Conservation (phyloP, 2,329 filamentous ascomycete genomes). For the Aspergillus pseudoterreus region DNA sequence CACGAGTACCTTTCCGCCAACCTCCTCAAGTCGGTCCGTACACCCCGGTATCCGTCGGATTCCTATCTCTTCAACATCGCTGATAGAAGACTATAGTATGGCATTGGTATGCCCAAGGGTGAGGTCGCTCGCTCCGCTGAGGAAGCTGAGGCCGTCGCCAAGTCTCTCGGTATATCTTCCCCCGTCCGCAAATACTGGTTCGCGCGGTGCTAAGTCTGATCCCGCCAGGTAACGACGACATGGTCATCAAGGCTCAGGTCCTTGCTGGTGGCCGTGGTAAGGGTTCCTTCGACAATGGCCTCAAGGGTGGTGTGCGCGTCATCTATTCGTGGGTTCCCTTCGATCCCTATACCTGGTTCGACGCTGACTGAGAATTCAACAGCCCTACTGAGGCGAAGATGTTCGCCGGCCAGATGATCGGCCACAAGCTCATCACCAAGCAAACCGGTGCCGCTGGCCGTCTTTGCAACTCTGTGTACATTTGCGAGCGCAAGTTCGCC, state of each 20-base stretch:
- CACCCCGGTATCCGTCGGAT: background rate
- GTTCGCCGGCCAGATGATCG: constrained; percentile 99
- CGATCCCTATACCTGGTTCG: background rate
- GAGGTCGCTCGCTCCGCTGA: constrained; percentile 75
- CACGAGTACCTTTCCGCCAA: constrained; percentile 97
- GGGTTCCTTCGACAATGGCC: constrained; percentile 94
- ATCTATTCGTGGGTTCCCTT: constrained; percentile 75
- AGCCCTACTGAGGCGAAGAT: constrained; percentile 88
- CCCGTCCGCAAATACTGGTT: constrained; percentile 1
- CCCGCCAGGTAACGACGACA: constrained; percentile 69
- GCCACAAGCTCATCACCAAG: constrained; percentile 99
- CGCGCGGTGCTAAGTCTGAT: constrained; percentile 17
- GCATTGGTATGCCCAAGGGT: constrained; percentile 87
- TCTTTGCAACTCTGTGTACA: constrained; percentile 96
- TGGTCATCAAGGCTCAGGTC: constrained; percentile 99
- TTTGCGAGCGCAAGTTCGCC: constrained; percentile 99
- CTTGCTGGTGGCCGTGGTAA: constrained; percentile 97
- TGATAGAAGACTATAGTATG: constrained; percentile 63
- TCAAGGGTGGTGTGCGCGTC: constrained; percentile 97
- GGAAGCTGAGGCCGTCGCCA: constrained; percentile 89
- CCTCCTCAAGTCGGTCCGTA: constrained; percentile 66
- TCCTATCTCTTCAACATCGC: constrained; percentile 8
- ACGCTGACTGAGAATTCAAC: constrained; percentile 12
- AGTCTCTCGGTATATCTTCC: constrained; percentile 67
- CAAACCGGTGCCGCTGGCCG: constrained; percentile 92